Evolutionary conservation across 1,284 basidiomycete species (phyloP).

Genomic region (Malassezia nana): DNA sequence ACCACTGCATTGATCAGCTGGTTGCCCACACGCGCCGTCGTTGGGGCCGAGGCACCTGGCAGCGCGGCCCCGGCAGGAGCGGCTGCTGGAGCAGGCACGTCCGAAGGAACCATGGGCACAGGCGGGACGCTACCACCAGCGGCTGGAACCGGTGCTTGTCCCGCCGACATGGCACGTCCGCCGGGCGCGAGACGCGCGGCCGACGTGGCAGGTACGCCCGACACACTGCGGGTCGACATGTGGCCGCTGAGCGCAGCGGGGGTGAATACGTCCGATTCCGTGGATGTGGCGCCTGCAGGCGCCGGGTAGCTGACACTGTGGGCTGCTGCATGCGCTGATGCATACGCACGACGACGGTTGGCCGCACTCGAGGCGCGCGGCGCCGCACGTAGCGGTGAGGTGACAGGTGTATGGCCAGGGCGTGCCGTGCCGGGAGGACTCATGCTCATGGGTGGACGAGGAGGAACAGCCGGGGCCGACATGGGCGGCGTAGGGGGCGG

Average conservation of each 20-base stretch:
- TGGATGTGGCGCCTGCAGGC: not conserved
- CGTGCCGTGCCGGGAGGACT: not conserved
- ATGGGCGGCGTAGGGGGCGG: not conserved
- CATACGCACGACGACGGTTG: constrained; percentile 50
- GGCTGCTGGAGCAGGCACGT: not conserved
- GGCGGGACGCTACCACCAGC: not conserved
- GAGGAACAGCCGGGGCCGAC: not conserved
- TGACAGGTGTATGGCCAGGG: constrained; percentile 19
- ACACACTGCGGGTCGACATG: constrained; percentile 11
- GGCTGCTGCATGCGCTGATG: constrained; percentile 49
- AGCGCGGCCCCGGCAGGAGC: constrained; percentile 45
- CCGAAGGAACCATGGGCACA: not conserved
- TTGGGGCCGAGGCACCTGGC: too few relatives aligned
- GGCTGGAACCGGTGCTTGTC: not conserved
- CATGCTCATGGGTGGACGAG: not conserved
- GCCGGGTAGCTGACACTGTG: constrained; percentile 43
- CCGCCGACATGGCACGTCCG: not conserved
- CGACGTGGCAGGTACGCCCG: not conserved
- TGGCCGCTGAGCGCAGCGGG: constrained; percentile 9
- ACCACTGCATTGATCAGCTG: constrained; percentile 17
- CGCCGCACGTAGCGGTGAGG: constrained; percentile 46
- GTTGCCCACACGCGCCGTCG: constrained; percentile 13
- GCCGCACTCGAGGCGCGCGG: constrained; percentile 43
- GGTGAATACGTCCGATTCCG: constrained; percentile 4
- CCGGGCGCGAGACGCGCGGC: not conserved